A percentile compares a stretch with the other conserved stretches of the same genome.
These are phyloP conservation scores for Phyllosticta ampelicida DNA, from an alignment of 2,329 filamentous ascomycete species.

Conservation along the genomic window DNA sequence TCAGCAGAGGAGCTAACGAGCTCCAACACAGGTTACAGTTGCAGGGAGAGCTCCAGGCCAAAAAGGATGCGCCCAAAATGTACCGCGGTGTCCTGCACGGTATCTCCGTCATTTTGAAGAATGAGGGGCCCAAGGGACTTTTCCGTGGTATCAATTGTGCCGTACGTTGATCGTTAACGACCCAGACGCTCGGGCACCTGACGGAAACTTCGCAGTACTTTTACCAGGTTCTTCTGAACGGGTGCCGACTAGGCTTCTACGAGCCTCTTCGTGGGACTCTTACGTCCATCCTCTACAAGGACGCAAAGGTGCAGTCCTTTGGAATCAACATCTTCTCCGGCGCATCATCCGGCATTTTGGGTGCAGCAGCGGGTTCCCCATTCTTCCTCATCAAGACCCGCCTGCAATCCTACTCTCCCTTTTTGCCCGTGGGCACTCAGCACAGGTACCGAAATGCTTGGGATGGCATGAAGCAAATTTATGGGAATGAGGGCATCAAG, in stretches of 20 bases:
- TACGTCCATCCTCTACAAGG: constrained; percentile 58
- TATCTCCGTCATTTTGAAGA: constrained; percentile 76
- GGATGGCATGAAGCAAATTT: constrained; percentile 76
- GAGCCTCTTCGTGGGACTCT: constrained; percentile 75
- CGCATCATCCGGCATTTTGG: constrained; percentile 78
- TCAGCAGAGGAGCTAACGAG: constrained; percentile 14
- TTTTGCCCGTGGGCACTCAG: constrained; percentile 91
- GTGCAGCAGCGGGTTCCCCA: constrained; percentile 83
- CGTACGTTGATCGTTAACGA: constrained; percentile 31
- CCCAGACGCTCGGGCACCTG: constrained; percentile 10
- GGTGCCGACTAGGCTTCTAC: constrained; percentile 94
- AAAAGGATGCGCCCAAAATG: constrained; percentile 71
- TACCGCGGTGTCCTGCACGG: constrained; percentile 90
- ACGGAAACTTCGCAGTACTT: constrained; percentile 50
- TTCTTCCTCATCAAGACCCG: constrained; percentile 98
- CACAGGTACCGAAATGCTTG: constrained; percentile 79
- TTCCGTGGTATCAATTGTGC: constrained; percentile 85
- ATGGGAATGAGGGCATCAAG: constrained; percentile 59
- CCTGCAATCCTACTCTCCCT: constrained; percentile 85
- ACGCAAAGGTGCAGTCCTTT: constrained; percentile 68
- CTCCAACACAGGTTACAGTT: constrained; percentile 63
- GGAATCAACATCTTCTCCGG: constrained; percentile 90
- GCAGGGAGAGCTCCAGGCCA: constrained; percentile 87
- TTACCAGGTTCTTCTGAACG: constrained; percentile 94
- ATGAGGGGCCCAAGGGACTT: constrained; percentile 77